Evolutionary conservation across 352 stramenopile genomes (phyloP), one percentile per base, ranked within the genome.

Genomic region (Discostella stelligera): DNA sequence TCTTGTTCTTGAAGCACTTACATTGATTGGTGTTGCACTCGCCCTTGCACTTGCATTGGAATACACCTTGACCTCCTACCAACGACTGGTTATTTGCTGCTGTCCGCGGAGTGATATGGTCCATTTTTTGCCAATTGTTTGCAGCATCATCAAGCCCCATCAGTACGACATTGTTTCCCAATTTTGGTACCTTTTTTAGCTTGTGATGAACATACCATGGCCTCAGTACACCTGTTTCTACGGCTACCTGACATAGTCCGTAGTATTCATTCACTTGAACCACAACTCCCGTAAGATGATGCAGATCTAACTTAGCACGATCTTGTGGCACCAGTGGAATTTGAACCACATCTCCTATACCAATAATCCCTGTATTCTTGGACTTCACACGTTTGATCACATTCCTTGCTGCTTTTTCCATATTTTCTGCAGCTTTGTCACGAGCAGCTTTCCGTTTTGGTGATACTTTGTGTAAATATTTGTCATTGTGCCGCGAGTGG

Each of bases 41-140:
- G 16, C 50, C 50, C 18, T 59, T 59, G 10, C 50, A 59, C 10
- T 59, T 59, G 27, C 50, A 59, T 30, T 59, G 23, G n/a, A 59
- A 23, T 10, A 59, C 37, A 39, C 50, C 50, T 20, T 59, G 50
- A 1, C 50, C 50, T 32, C 50, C 50, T 39, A 59, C 50, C 23
- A 30, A 59, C 37, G 50, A 59, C 7, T 39, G 10, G 50, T 32
- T 6, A 13, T 30, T 23, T 39, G 50, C 50, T 32, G 50, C 50
- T 37, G 23, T 30, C 20, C 50, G 14, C 2, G 23, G 20, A 39
- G 50, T 59, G 14, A 59, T 59, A 10, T 7, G 2, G 11, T 23
- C 20, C 14, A 59, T n/a, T 5, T 30, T 8, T 11, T 30, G 6
- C 50, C 50, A 59, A 59, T 59, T 30, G 1, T 25, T 59, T 23